Evolutionary conservation across 2,329 filamentous ascomycete species (phyloP).

Genomic region (Aspergillus puulaauensis): DNA sequence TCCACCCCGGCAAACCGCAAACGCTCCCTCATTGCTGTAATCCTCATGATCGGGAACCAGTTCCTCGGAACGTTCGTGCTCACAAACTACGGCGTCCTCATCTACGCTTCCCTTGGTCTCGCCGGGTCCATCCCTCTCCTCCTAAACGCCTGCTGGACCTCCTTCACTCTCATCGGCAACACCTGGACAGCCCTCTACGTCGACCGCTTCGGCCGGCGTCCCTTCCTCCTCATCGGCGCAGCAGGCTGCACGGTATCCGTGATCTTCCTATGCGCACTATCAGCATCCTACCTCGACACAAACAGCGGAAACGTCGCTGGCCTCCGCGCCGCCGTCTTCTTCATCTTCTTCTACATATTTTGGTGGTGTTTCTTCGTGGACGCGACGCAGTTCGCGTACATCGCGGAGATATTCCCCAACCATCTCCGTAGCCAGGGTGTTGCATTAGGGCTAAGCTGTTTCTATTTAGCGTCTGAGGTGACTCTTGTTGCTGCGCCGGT

Average conservation of each 20-base stretch:
- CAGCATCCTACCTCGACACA: slow-evolving; percentile 35
- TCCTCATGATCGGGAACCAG: slow-evolving; percentile 43
- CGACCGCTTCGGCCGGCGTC: slow-evolving; percentile 38
- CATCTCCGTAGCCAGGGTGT: slow-evolving; percentile 40
- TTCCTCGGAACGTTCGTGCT: slow-evolving; percentile 34
- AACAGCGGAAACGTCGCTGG: slow-evolving; percentile 29
- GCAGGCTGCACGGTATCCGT: slow-evolving; percentile 32
- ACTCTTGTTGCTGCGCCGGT: slow-evolving; percentile 34
- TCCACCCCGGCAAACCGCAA: slow-evolving; percentile 41
- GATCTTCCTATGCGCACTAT: slow-evolving; percentile 35
- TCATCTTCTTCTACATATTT: slow-evolving; percentile 42
- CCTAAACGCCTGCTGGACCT: slow-evolving; percentile 41
- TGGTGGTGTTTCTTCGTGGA: slow-evolving; percentile 45
- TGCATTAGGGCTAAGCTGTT: slow-evolving; percentile 35
- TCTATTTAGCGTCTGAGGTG: slow-evolving; percentile 38
- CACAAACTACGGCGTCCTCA: slow-evolving; percentile 42
- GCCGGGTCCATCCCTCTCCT: slow-evolving; percentile 37
- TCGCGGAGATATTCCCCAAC: slow-evolving; percentile 44
- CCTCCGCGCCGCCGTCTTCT: slow-evolving; percentile 40
- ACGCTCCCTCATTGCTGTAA: slow-evolving; percentile 40
- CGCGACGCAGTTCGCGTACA: slow-evolving; percentile 45
- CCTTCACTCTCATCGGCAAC: slow-evolving; percentile 39
- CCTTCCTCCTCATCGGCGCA: slow-evolving; percentile 38
- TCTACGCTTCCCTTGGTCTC: slow-evolving; percentile 43
- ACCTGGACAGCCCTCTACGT: slow-evolving; percentile 43